These are phyloP conservation scores for Penicillium bovifimosum DNA, from an alignment of 495 filamentous ascomycete species.

Conservation along the genomic window DNA sequence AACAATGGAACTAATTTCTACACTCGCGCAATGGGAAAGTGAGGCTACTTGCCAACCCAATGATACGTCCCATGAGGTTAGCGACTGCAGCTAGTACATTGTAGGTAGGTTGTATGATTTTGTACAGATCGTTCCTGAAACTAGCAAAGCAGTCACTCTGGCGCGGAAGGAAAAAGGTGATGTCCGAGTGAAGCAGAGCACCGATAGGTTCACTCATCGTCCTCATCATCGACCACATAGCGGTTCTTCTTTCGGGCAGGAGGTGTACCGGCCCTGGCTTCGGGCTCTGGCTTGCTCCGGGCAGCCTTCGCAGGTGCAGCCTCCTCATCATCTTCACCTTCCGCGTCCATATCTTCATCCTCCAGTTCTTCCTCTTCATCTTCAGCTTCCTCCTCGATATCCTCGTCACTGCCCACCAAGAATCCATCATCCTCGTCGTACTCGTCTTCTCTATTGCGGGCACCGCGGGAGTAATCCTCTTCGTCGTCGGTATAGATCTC, in stretches of 20 bases:
- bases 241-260: slow-evolving; percentile 43
- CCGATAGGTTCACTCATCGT: slow-evolving; percentile 32
- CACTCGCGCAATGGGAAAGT: too few relatives aligned
- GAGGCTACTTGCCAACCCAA: too few relatives aligned
- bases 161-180: background rate
- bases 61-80: too few relatives aligned
- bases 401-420: slow-evolving; percentile 69
- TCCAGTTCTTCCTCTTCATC: slow-evolving; percentile 61
- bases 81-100: too few relatives aligned
- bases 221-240: slow-evolving; percentile 44
- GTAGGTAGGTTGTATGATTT: too few relatives aligned
- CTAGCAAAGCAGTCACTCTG: too few relatives aligned
- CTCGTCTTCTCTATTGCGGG: slow-evolving; percentile 65
- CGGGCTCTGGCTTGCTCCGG: slow-evolving; percentile 21
- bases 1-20: too few relatives aligned
- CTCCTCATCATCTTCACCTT: slow-evolving; percentile 49
- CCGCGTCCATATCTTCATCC: slow-evolving; percentile 52
- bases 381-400: slow-evolving; percentile 52
- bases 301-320: slow-evolving; percentile 21
- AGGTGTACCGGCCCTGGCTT: slow-evolving; percentile 25
- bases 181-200: background rate
- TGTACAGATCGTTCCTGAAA: too few relatives aligned
- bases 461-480: slow-evolving; percentile 58
- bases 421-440: slow-evolving; percentile 81
- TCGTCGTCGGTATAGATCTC: slow-evolving; percentile 54